A percentile compares a stretch with the other conserved stretches of the same genome.
phyloP scores from a whole-genome alignment of 768 basidiomycete genomes.

The Termitomyces sp. region DNA sequence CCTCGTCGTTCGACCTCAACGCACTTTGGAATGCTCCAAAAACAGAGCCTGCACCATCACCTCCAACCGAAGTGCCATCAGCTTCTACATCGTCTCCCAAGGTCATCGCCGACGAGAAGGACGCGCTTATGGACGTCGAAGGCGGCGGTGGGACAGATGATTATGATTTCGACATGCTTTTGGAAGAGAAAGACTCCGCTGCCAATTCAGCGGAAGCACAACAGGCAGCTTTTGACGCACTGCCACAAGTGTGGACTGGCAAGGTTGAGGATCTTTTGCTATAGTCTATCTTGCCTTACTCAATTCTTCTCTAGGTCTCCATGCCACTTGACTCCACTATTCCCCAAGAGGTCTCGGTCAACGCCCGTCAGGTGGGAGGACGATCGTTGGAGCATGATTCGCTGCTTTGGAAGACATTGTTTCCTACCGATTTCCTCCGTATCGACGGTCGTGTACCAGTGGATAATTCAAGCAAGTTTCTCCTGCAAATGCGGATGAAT shows the following conservation, averaged over 20 bases:
- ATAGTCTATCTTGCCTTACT: neutral
- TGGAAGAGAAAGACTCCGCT: conserved; percentile 55
- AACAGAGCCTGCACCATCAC: conserved; percentile 15
- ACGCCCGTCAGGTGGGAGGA: conserved; percentile 79
- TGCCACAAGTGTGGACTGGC: conserved; percentile 67
- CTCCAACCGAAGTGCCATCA: conserved; percentile 9
- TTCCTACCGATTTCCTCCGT: conserved; percentile 61
- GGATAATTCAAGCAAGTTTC: conserved; percentile 69
- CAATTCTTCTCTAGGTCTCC: conserved; percentile 43
- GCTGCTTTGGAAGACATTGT: conserved; percentile 68
- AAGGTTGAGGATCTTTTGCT: conserved; percentile 40
- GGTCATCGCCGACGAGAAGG: conserved; percentile 28
- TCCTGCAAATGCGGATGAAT: conserved; percentile 75
- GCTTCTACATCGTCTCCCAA: conserved; percentile 20
- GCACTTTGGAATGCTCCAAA: conserved; percentile 64
- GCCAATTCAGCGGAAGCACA: conserved; percentile 31
- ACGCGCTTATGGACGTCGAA: conserved; percentile 40
- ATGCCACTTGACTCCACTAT: conserved; percentile 77
- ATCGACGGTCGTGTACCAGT: conserved; percentile 85
- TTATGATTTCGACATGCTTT: conserved; percentile 83
- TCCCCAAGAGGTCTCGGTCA: conserved; percentile 58
- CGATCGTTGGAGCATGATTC: conserved; percentile 51
- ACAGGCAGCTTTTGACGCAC: conserved; percentile 46
- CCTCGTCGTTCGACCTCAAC: conserved; percentile 65
- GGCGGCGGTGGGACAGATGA: conserved; percentile 49